A percentile compares a stretch with the other conserved stretches of the same genome.
phyloP scores from a whole-genome alignment of 2,329 filamentous ascomycete genomes.

The Colletotrichum ledebouriae region DNA sequence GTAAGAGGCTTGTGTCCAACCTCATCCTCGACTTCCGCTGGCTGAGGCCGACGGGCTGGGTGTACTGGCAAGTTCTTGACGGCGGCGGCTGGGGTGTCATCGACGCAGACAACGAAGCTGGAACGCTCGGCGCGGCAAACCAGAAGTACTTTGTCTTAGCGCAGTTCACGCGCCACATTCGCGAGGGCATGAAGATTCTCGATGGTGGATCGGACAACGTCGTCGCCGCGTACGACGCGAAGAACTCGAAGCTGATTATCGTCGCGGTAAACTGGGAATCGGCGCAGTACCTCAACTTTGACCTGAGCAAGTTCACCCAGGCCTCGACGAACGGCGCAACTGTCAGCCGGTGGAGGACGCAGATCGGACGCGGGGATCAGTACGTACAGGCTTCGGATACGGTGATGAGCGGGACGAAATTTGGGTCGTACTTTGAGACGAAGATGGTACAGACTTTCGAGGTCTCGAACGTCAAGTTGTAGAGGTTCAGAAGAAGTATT shows the following conservation, averaged over 20 bases:
- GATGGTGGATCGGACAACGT: constrained; percentile 52
- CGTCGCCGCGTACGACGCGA: constrained; percentile 55
- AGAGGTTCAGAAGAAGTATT: too few relatives aligned
- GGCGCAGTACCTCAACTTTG: constrained; percentile 56
- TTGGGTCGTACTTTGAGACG: constrained; percentile 53
- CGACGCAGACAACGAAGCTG: constrained; percentile 54
- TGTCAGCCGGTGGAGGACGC: constrained; percentile 54
- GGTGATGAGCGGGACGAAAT: constrained; percentile 50
- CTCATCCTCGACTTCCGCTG: constrained; percentile 56
- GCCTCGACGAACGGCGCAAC: constrained; percentile 49
- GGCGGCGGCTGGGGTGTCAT: constrained; percentile 57
- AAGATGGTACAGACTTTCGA: constrained; percentile 57
- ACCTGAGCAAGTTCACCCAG: constrained; percentile 52
- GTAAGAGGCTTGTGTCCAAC: constrained; percentile 51
- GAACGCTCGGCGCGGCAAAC: constrained; percentile 48
- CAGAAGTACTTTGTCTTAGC: constrained; percentile 59
- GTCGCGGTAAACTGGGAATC: constrained; percentile 56
- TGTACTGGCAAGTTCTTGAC: constrained; percentile 60
- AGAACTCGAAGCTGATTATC: constrained; percentile 52
- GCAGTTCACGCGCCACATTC: constrained; percentile 57
- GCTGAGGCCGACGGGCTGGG: constrained; percentile 58
- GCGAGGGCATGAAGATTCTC: constrained; percentile 56
- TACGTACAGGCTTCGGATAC: constrained; percentile 52
- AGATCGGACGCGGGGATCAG: constrained; percentile 51
- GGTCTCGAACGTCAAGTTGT: constrained; percentile 48